Evolutionary conservation across 2,329 filamentous ascomycete genomes (phyloP).

Genomic region (Cladophialophora carrionii): DNA sequence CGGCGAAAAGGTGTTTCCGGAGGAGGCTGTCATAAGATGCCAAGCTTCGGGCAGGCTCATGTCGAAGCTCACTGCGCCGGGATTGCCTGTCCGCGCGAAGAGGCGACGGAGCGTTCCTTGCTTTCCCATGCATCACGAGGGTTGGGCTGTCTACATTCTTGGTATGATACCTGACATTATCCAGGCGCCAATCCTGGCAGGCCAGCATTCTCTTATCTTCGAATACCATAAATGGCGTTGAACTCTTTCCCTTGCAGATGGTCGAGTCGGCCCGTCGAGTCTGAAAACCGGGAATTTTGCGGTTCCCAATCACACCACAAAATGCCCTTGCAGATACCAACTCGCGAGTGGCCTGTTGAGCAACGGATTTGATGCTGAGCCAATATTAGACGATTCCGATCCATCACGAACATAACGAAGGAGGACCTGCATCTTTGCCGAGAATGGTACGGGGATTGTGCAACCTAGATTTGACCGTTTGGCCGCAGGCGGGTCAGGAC

Average conservation of each 20-base stretch:
- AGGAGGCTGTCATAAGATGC: background rate
- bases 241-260: background rate
- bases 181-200: background rate
- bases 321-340: background rate
- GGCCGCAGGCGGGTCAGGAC: background rate
- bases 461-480: background rate
- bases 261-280: background rate
- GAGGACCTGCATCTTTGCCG: slow-evolving; percentile 6
- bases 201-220: background rate
- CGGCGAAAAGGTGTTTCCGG: background rate
- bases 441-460: slow-evolving; percentile 6
- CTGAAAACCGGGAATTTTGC: background rate
- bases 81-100: background rate
- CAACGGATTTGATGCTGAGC: background rate
- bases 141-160: background rate
- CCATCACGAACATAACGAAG: background rate
- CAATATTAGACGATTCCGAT: slow-evolving; percentile 1
- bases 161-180: background rate
- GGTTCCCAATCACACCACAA: background rate
- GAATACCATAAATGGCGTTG: background rate
- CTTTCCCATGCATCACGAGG: background rate
- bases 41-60: background rate
- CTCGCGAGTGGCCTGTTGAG: background rate
- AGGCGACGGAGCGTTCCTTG: background rate
- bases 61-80: background rate